Base-by-base conservation (phyloP, 1,139 yeast species). In the Kodamaea arcana region DNA sequence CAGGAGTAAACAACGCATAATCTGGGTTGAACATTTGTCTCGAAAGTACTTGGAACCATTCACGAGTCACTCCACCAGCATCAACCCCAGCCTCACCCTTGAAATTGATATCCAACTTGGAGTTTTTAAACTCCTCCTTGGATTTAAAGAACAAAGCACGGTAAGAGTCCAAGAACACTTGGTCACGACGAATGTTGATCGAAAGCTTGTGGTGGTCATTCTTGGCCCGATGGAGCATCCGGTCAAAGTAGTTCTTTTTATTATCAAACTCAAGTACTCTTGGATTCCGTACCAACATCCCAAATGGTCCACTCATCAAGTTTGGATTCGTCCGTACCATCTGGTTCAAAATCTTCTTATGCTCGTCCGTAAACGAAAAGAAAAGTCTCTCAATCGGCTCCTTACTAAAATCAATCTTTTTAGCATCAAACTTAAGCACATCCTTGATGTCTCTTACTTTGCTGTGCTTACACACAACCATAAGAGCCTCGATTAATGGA, bases 61-160 rank as follows among this genome's bases (percentile, higher is more conserved):
- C 99, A 51, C 98, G 72, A 0, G 97, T 87, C 15, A 94, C 83
- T 34, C 99, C 99, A 48, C 99, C 99, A 3, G 97, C 98, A 69
- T 94, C 99, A 33, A 92, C 86, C 47, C 98, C 99, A 39, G 85
- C 84, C 56, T 94, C 99, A 3, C 95, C 96, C 47, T 81, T 83
- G 64, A 94, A 94, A 22, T 74, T 75, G 29, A 94, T 80, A 36
- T 84, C 92, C 46, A 92, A 65, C 44, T 83, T 80, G 4, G 92
- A 75, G 35, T 77, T 72, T 49, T 81, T 78, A 54, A 90, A 79
- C 41, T 85, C 94, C 11, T 81, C 85, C 24, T 79, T 76, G 1
- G 85, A 65, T 51, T 87, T 88, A 69, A 83, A 88, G 53, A 87
- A 87, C 32, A 92, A 62, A 1, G 94, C 72, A 36, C 95, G 69